Percentiles rank a stretch among this genome's conserved stretches.
Conservation (phyloP, 352 stramenopile genomes). For the Pythium sukuiense region DNA sequence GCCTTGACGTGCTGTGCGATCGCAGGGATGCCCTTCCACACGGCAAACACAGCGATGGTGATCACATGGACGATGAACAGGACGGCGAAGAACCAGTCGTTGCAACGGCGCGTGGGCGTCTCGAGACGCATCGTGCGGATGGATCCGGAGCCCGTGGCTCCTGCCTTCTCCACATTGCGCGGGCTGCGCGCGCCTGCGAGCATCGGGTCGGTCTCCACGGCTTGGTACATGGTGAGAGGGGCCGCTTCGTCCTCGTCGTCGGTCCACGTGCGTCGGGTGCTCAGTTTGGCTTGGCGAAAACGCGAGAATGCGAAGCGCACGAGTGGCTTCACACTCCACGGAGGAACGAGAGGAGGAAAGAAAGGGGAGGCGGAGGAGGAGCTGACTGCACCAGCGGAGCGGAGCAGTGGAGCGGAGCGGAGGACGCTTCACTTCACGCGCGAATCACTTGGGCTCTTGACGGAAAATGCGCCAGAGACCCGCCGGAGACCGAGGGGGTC, state of each 20-base stretch:
- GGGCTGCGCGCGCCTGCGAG: conserved; percentile 42
- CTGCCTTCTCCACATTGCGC: conserved; percentile 19
- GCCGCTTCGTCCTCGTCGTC: conserved; percentile 31
- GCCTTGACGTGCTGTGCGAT: conserved; percentile 36
- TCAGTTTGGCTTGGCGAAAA: conserved; percentile 18
- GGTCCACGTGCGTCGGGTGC: conserved; percentile 23
- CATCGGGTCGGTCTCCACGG: conserved; percentile 79
- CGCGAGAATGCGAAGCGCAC: conserved; percentile 9
- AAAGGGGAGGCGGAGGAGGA: not conserved
- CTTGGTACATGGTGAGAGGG: conserved; percentile 62
- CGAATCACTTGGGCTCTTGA: not conserved
- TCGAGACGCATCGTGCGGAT: conserved; percentile 72
- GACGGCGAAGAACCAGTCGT: conserved; percentile 70
- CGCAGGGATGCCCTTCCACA: conserved; percentile 69
- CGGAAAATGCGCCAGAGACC: not conserved
- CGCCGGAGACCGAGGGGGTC: not conserved
- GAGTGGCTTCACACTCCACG: conserved; percentile 16
- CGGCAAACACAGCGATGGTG: conserved; percentile 60
- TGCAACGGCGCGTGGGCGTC: conserved; percentile 55
- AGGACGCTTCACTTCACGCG: not conserved
- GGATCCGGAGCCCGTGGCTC: conserved; percentile 36
- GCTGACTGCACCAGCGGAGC: not conserved
- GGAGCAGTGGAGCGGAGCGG: conserved; percentile 7
- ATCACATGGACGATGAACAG: conserved; percentile 68
- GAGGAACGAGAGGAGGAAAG: not conserved